Conservation (phyloP, 345 rosid genomes). For the Luvunga scandens region DNA sequence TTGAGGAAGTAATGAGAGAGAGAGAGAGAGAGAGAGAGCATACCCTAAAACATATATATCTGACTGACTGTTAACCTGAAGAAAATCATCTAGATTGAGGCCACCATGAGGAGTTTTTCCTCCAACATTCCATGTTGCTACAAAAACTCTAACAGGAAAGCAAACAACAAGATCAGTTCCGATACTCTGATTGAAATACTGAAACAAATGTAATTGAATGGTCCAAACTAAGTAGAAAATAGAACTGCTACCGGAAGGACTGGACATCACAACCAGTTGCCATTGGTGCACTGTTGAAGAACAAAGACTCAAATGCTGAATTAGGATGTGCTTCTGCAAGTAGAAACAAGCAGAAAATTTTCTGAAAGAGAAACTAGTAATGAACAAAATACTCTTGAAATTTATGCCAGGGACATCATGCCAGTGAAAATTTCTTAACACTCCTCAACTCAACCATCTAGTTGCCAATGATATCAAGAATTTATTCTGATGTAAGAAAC, state of each 20-base stretch:
- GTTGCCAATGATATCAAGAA: slow-evolving; percentile 3
- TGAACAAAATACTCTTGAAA: background rate
- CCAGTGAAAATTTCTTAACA: slow-evolving; percentile 18
- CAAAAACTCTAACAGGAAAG: slow-evolving; percentile 56
- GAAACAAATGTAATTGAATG: background rate
- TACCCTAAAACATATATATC: slow-evolving; percentile 92
- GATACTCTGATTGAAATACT: background rate
- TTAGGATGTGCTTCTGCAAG: slow-evolving; percentile 46
- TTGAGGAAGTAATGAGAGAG: background rate
- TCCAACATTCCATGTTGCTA: slow-evolving; percentile 98
- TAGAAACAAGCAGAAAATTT: slow-evolving; percentile 12
- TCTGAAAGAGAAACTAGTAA: background rate
- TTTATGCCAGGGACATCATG: background rate
- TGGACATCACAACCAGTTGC: slow-evolving; percentile 37
- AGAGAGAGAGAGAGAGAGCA: background rate
- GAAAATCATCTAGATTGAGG: slow-evolving; percentile 68
- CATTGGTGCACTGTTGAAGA: slow-evolving; percentile 38
- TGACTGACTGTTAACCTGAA: slow-evolving; percentile 51
- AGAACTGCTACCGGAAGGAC: slow-evolving; percentile 49
- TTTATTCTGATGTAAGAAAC: background rate
- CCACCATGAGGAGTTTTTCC: slow-evolving; percentile 74
- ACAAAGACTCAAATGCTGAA: slow-evolving; percentile 44
- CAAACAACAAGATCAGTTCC: background rate
- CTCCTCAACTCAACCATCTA: slow-evolving; percentile 15
- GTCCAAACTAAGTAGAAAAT: background rate